Conservation (phyloP, 2,329 filamentous ascomycete species). For the Cercospora brassicicola region DNA sequence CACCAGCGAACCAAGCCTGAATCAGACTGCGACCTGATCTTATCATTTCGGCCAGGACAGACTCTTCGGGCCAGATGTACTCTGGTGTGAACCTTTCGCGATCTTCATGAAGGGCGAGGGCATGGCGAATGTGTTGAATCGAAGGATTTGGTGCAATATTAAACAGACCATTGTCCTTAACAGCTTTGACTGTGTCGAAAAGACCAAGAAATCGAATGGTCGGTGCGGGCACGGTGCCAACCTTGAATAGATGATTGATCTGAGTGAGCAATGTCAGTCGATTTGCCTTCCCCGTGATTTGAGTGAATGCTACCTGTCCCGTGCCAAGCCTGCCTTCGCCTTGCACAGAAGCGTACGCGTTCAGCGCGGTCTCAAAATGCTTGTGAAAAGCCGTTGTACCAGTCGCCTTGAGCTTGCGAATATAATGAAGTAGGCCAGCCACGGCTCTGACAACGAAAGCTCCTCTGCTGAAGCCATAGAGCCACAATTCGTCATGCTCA, state of each 20-base stretch:
- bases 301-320: not conserved
- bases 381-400: slow-evolving; percentile 32
- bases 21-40: slow-evolving; percentile 34
- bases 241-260: slow-evolving; percentile 10
- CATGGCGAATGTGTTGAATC: slow-evolving; percentile 42
- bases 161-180: slow-evolving; percentile 30
- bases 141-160: slow-evolving; percentile 41
- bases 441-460: slow-evolving; percentile 46
- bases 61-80: slow-evolving; percentile 28
- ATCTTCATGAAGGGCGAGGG: slow-evolving; percentile 45
- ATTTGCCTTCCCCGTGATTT: too few relatives aligned
- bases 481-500: slow-evolving; percentile 42
- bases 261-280: not conserved
- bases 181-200: slow-evolving; percentile 42
- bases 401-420: slow-evolving; percentile 33
- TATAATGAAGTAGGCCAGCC: slow-evolving; percentile 43
- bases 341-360: slow-evolving; percentile 15
- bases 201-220: slow-evolving; percentile 43
- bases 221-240: slow-evolving; percentile 30
- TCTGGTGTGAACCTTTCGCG: slow-evolving; percentile 35
- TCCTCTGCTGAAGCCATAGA: slow-evolving; percentile 46
- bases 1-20: slow-evolving; percentile 46
- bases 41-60: slow-evolving; percentile 19
- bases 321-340: not conserved
- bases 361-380: slow-evolving; percentile 35